Conservation (phyloP, 805 yeast genomes). For the Jamesozyma rosinii region DNA sequence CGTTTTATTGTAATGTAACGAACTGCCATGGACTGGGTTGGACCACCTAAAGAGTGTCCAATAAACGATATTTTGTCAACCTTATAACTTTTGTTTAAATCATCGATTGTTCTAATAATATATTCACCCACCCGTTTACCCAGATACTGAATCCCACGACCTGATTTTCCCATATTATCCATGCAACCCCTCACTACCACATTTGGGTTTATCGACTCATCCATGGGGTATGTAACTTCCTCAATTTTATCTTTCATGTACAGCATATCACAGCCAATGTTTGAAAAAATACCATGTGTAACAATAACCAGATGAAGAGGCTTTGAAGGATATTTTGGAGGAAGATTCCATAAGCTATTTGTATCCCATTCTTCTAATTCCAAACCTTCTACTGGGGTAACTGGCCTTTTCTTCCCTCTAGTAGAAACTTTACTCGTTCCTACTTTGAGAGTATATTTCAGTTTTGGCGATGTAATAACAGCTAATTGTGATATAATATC, state of each 20-base stretch:
- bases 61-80: conserved; percentile 70
- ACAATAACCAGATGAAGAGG: conserved; percentile 78
- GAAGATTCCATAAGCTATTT: conserved; percentile 64
- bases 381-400: conserved; percentile 7
- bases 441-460: conserved; percentile 55
- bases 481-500: conserved; percentile 77
- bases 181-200: conserved; percentile 73
- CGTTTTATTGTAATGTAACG: conserved; percentile 55
- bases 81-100: conserved; percentile 33
- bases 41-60: conserved; percentile 91
- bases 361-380: conserved; percentile 43
- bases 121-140: conserved; percentile 77
- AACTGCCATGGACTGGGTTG: conserved; percentile 82
- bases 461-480: conserved; percentile 58
- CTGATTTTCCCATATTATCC: conserved; percentile 82
- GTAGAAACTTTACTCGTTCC: conserved; percentile 35
- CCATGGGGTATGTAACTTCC: conserved; percentile 17
- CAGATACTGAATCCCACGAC: conserved; percentile 72
- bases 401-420: conserved; percentile 8
- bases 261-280: conserved; percentile 81
- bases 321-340: conserved; percentile 38
- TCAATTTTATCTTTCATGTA: conserved; percentile 77
- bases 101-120: conserved; percentile 39
- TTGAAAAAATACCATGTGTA: conserved; percentile 90
- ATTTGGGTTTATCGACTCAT: conserved; percentile 34